A percentile compares a stretch with the other conserved stretches of the same genome.
phyloP scores from a whole-genome alignment of 1,284 basidiomycete genomes.

The Sanghuangporus sanghuang region DNA sequence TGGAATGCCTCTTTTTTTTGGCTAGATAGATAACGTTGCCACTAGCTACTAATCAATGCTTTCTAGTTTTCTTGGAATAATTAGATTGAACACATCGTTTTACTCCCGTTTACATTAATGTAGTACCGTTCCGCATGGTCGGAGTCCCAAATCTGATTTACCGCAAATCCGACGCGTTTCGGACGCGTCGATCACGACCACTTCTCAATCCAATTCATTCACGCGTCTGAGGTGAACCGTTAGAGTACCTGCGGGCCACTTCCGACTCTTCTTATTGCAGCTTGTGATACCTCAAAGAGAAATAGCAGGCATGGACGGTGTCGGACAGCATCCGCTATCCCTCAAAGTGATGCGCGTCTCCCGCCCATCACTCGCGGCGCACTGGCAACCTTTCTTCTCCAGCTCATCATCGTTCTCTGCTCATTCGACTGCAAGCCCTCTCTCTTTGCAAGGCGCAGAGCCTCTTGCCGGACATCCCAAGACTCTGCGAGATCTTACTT shows the following conservation, averaged over 20 bases:
- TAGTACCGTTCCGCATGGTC: too few species aligned
- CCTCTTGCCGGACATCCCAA: slow-evolving; percentile 72
- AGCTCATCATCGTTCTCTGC: slow-evolving; percentile 73
- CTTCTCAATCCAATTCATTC: too few species aligned
- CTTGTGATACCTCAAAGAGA: background rate
- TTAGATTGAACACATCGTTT: too few species aligned
- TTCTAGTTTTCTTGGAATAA: too few species aligned
- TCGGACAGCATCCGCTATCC: slow-evolving; percentile 53
- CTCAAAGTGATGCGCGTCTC: slow-evolving; percentile 80
- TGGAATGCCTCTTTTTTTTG: too few species aligned
- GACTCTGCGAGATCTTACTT: slow-evolving; percentile 71
- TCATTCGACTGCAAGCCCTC: slow-evolving; percentile 68
- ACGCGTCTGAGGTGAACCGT: background rate
- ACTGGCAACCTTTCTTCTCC: slow-evolving; percentile 82
- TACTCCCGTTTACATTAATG: too few species aligned
- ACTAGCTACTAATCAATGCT: background rate
- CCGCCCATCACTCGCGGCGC: slow-evolving; percentile 67
- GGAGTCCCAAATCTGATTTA: background rate
- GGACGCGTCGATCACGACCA: background rate
- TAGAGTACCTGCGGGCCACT: background rate
- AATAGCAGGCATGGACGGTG: slow-evolving; percentile 40
- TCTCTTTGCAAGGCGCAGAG: slow-evolving; percentile 67
- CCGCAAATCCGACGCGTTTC: background rate
- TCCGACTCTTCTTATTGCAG: background rate
- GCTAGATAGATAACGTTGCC: too few species aligned